Evolutionary conservation across 2,329 filamentous ascomycete species (phyloP).

Genomic region (Aspergillus neoniger): DNA sequence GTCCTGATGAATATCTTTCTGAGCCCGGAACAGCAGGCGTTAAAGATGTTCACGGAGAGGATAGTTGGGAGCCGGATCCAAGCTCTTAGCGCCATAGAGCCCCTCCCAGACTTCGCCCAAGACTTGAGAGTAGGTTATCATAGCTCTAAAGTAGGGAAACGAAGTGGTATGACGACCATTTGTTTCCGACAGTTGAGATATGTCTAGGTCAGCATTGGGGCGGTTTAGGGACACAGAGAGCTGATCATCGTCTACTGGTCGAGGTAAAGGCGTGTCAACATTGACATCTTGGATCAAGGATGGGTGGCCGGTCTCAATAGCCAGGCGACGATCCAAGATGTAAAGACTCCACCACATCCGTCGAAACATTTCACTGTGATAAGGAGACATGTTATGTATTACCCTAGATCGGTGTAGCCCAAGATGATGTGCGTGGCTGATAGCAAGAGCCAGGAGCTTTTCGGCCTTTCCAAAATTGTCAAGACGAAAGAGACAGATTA

Average conservation of each 20-base stretch:
- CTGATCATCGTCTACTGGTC: slow-evolving; percentile 19
- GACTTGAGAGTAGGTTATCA: slow-evolving; percentile 22
- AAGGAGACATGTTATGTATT: slow-evolving; percentile 14
- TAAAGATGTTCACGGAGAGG: slow-evolving; percentile 22
- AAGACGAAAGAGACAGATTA: slow-evolving; percentile 27
- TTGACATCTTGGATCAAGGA: slow-evolving; percentile 31
- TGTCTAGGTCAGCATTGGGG: background rate
- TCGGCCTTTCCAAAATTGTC: slow-evolving; percentile 12
- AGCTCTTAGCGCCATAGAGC: slow-evolving; percentile 20
- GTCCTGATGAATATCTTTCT: slow-evolving; percentile 17
- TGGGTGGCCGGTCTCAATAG: slow-evolving; percentile 29
- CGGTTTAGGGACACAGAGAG: slow-evolving; percentile 11
- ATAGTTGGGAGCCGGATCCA: background rate
- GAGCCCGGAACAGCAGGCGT: slow-evolving; percentile 18
- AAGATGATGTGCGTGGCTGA: slow-evolving; percentile 26
- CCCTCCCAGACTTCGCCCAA: slow-evolving; percentile 28
- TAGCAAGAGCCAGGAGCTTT: slow-evolving; percentile 21
- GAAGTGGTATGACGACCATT: background rate
- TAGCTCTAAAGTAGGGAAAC: slow-evolving; percentile 24
- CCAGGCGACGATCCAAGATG: slow-evolving; percentile 25
- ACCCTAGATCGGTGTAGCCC: slow-evolving; percentile 26
- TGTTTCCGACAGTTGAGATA: background rate
- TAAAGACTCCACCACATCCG: slow-evolving; percentile 35
- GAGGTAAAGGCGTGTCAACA: slow-evolving; percentile 23
- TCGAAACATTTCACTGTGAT: slow-evolving; percentile 28